Base-by-base conservation (phyloP, 225 moss, liverwort and hornwort species). In the Marchantia paleacea region DNA sequence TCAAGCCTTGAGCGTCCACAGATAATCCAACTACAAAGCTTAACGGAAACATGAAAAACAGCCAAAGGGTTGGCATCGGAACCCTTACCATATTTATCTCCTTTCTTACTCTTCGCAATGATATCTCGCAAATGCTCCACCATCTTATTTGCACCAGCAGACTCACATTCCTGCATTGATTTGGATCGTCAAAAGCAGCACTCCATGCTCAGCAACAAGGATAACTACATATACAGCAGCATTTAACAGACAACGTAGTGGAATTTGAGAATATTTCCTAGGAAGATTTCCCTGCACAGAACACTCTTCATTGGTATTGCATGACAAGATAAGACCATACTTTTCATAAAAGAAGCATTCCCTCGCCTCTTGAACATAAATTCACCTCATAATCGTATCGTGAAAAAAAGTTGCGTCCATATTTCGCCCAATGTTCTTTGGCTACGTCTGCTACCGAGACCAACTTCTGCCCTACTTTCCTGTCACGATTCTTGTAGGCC, bases 391-490 rank as follows among this genome's bases (percentile, higher is more conserved):
- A 99, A 79, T 99, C 97, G 83, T 95, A 99, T 7, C 97, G 89
- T 10, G 95, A 84, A 66, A 95, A 99, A 80, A 94, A 95, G 66
- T 99, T 95, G 52, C 97, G 92, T 12, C 97, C 97, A 75, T 87
- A 99, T 12, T 77, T 88, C 0, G 90, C 91, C 95, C 93, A 99
- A 77, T 99, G 97, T 76, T 85, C 83, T n/a, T 86, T 91, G 52
- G 90, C 97, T 28, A 94, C 61, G 58, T 95, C 93, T 19, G 85
- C 87, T 12, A 99, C 97, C 7, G 91, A 90, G n/a, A 95, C 87
- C 16, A 90, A 75, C 4, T 86, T 64, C 29, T 87, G 89, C 29
- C 92, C 94, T 3, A 83, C 80, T 68, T 85, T 85, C 14, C 84
- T 84, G 52, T 79, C 74, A 7, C 81, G 82, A 72, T 97, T 97